Percentiles rank a stretch among this genome's conserved stretches.
Conservation (phyloP, 2,329 filamentous ascomycete genomes). For the Aureobasidium sp. region DNA sequence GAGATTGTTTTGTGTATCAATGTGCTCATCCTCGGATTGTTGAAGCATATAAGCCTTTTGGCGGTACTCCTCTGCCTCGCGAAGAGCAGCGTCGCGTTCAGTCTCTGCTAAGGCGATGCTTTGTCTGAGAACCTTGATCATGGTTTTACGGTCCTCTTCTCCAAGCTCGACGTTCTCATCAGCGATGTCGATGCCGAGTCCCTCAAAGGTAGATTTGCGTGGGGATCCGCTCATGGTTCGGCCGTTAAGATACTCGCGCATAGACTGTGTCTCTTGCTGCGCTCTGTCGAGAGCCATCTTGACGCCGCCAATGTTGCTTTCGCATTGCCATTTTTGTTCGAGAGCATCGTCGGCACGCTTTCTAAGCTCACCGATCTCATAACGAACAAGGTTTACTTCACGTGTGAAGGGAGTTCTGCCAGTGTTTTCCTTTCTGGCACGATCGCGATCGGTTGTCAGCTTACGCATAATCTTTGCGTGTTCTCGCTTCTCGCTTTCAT, state of each 20-base stretch:
- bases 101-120: constrained; percentile 62
- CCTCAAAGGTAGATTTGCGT: constrained; percentile 2
- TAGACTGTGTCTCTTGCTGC: constrained; percentile 82
- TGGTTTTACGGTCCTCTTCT: constrained; percentile 40
- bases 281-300: constrained; percentile 97
- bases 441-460: constrained; percentile 72
- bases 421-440: constrained; percentile 57
- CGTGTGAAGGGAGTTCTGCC: constrained; percentile 73
- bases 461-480: constrained; percentile 72
- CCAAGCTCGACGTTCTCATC: constrained; percentile 18
- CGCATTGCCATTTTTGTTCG: constrained; percentile 92
- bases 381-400: constrained; percentile 71
- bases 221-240: not conserved
- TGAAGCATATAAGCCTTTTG: constrained; percentile 55
- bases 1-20: constrained; percentile 57
- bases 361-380: constrained; percentile 77
- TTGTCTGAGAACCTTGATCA: constrained; percentile 59
- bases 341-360: constrained; percentile 87
- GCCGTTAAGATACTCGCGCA: constrained; percentile 54
- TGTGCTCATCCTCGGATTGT: constrained; percentile 52
- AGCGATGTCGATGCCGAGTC: constrained; percentile 18
- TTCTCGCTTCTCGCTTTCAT: constrained; percentile 76
- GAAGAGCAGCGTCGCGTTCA: constrained; percentile 64
- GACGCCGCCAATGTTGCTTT: constrained; percentile 78
- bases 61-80: constrained; percentile 57